Evolutionary conservation across 805 yeast genomes (phyloP).

Genomic region (Ogataea trehalophila): DNA sequence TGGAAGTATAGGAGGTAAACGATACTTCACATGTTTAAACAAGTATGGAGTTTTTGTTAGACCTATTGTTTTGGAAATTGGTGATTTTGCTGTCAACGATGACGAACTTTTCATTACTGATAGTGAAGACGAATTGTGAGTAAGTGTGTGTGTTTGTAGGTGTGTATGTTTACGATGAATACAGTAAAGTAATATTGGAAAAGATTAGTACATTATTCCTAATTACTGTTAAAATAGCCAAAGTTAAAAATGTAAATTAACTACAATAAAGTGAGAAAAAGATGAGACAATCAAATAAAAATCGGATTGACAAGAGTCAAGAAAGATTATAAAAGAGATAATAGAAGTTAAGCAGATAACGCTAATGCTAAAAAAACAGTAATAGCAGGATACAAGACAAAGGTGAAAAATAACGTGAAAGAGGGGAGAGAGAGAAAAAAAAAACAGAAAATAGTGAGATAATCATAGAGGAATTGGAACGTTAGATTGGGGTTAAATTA

Average conservation of each 20-base stretch:
- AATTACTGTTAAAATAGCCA: background rate
- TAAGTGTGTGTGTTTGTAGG: background rate
- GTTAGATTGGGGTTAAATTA: background rate
- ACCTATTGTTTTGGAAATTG: constrained; percentile 58
- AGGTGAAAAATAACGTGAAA: background rate
- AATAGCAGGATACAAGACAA: background rate
- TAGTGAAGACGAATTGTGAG: constrained; percentile 1
- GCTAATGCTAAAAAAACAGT: no score
- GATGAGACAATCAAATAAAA: background rate
- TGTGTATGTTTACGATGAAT: background rate
- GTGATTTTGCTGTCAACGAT: constrained; percentile 56
- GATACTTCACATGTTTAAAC: constrained; percentile 50
- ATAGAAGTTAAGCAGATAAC: background rate
- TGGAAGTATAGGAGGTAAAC: constrained; percentile 61
- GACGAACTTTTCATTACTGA: constrained; percentile 23
- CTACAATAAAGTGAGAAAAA: background rate
- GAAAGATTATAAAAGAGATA: background rate
- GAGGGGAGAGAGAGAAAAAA: background rate
- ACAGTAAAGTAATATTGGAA: background rate
- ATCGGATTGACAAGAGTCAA: background rate
- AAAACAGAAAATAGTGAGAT: background rate
- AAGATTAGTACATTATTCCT: background rate
- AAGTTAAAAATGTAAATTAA: background rate
- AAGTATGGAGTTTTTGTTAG: constrained; percentile 76
- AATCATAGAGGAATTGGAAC: background rate